Percentiles rank a stretch among this genome's conserved stretches.
phyloP scores from a whole-genome alignment of 2,329 filamentous ascomycete species.

The Mycosphaerella sp. region DNA sequence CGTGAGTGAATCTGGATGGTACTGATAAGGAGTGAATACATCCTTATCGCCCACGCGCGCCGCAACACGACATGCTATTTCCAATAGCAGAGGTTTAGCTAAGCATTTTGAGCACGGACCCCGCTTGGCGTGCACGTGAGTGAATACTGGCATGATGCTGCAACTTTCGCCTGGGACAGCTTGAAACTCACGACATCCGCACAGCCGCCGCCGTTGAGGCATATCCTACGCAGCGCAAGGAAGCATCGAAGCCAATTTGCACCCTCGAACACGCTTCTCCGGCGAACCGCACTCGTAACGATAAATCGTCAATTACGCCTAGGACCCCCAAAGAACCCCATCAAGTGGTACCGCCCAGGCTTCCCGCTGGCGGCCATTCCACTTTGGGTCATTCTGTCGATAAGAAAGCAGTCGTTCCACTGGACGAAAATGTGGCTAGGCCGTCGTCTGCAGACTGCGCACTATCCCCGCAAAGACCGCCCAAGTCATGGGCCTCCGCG shows the following conservation, averaged over 20 bases:
- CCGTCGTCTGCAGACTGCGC: background rate
- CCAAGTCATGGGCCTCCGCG: conserved; percentile 14
- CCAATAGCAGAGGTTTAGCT: too few relatives aligned
- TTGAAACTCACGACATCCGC: background rate
- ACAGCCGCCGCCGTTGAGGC: background rate
- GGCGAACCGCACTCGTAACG: too few relatives aligned
- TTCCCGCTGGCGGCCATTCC: background rate
- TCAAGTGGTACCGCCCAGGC: background rate
- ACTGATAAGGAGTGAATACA: background rate
- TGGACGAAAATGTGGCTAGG: background rate
- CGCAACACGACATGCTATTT: too few relatives aligned
- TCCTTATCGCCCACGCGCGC: background rate
- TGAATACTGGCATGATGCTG: background rate
- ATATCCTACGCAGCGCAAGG: background rate
- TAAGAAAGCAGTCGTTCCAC: conserved; percentile 11
- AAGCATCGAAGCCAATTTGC: background rate
- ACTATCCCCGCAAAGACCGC: background rate
- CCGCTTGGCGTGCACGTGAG: background rate
- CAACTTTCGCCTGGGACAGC: too few relatives aligned
- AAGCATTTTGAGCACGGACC: too few relatives aligned
- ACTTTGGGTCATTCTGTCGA: conserved; percentile 6
- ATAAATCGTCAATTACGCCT: background rate
- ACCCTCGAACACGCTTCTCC: background rate
- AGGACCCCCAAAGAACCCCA: background rate
- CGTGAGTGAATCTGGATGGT: background rate